A percentile compares a stretch with the other conserved stretches of the same genome.
Conservation (phyloP, 768 basidiomycete species). For the Rhizopogon rudus region DNA sequence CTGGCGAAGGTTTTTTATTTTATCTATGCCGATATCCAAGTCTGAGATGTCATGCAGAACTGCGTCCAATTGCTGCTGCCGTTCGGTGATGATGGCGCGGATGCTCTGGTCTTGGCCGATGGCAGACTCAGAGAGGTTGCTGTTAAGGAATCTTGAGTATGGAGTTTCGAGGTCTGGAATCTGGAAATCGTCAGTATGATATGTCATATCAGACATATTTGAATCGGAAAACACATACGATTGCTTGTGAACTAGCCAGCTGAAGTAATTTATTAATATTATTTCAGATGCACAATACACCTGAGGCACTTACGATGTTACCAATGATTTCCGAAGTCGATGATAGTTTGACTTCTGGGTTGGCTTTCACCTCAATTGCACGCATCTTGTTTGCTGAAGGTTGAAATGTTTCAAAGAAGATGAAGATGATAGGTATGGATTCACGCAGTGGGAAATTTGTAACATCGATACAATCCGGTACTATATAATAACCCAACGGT, state of each 20-base stretch:
- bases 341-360: background rate
- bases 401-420: no score
- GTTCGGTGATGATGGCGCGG: slow-evolving; percentile 10
- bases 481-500: no score
- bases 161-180: background rate
- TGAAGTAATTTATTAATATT: no score
- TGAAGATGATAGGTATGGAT: no score
- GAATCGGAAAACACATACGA: no score
- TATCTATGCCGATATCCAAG: slow-evolving; percentile 10
- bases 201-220: no score
- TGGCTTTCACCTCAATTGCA: no score
- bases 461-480: no score
- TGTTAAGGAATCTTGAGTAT: background rate
- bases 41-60: slow-evolving; percentile 7
- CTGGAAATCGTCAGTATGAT: background rate
- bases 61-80: slow-evolving; percentile 10
- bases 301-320: background rate
- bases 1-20: slow-evolving; percentile 4
- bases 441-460: no score
- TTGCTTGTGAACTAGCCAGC: background rate
- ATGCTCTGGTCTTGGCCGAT: slow-evolving; percentile 9
- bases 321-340: background rate
- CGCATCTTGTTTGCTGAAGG: no score
- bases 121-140: slow-evolving; percentile 6
- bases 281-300: background rate